These are phyloP conservation scores for Hypoxylon sp. DNA, from an alignment of 2,329 filamentous ascomycete genomes.

Conservation along the genomic window DNA sequence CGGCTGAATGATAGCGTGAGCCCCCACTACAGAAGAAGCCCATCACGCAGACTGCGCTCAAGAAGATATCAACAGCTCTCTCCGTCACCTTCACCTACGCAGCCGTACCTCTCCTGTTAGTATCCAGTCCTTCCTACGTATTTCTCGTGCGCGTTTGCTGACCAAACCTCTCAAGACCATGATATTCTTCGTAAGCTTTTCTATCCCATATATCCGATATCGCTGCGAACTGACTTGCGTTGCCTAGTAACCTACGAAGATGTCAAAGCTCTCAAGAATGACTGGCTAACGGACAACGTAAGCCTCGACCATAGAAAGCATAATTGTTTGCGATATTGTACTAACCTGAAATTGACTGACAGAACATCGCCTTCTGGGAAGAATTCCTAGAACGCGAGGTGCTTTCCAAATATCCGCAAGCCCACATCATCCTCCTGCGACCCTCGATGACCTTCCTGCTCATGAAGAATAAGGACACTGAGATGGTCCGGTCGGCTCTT, in stretches of 20 bases:
- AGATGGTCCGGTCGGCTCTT: slow-evolving; percentile 75
- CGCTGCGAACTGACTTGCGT: slow-evolving; percentile 37
- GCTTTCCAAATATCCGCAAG: slow-evolving; percentile 82
- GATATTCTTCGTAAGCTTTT: slow-evolving; percentile 57
- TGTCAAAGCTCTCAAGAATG: slow-evolving; percentile 86
- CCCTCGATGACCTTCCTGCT: slow-evolving; percentile 95
- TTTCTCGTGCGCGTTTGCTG: slow-evolving; percentile 34
- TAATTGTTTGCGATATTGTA: slow-evolving; percentile 10
- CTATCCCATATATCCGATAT: background rate
- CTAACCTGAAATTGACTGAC: slow-evolving; percentile 49
- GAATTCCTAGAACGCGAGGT: slow-evolving; percentile 95
- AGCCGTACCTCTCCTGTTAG: slow-evolving; percentile 64
- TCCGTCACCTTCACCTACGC: slow-evolving; percentile 56
- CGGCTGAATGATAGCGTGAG: slow-evolving; percentile 56
- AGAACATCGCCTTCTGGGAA: slow-evolving; percentile 99
- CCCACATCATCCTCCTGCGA: slow-evolving; percentile 89
- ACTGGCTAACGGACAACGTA: slow-evolving; percentile 98
- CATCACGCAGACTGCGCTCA: slow-evolving; percentile 47
- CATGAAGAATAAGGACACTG: slow-evolving; percentile 77
- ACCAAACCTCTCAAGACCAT: slow-evolving; percentile 52
- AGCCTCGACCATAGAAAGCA: slow-evolving; percentile 51
- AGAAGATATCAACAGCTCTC: slow-evolving; percentile 53
- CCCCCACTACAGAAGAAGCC: slow-evolving; percentile 41
- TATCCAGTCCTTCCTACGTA: slow-evolving; percentile 26
- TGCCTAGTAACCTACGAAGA: slow-evolving; percentile 86